Conservation (phyloP, 495 filamentous ascomycete species). For the Penicillium longicatenatum region DNA sequence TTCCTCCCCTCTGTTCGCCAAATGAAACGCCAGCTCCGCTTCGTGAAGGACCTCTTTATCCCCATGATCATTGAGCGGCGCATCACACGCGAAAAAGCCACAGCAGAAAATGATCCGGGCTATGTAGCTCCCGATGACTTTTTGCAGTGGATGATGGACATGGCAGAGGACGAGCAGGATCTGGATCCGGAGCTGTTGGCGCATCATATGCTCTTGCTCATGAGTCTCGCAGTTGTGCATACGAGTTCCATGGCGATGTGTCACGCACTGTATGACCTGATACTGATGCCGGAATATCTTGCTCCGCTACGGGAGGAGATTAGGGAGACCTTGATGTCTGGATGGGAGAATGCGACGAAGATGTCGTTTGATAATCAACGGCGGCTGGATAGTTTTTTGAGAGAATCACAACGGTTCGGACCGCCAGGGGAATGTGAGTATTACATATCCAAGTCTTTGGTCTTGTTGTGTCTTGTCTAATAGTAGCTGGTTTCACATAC, state of each 20-base stretch:
- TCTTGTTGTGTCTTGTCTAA: not conserved
- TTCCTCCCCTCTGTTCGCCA: conserved; percentile 33
- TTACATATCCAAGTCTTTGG: not conserved
- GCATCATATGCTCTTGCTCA: conserved; percentile 30
- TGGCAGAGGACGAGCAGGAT: conserved; percentile 26
- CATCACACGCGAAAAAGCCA: conserved; percentile 3
- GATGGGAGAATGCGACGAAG: conserved; percentile 29
- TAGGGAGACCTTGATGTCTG: conserved; percentile 19
- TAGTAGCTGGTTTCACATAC: not conserved
- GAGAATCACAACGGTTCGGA: conserved; percentile 38
- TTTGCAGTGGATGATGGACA: conserved; percentile 44
- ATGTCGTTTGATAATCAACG: conserved; percentile 18
- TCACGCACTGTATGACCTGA: conserved; percentile 38
- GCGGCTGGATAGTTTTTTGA: conserved; percentile 40
- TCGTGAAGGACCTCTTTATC: conserved; percentile 31
- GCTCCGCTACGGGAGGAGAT: conserved; percentile 36
- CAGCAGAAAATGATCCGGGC: conserved; percentile 14
- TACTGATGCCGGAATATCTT: conserved; percentile 31
- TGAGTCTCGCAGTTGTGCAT: conserved; percentile 35
- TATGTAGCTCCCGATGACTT: conserved; percentile 41
- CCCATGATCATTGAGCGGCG: conserved; percentile 35
- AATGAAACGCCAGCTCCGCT: conserved; percentile 23
- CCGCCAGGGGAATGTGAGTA: conserved; percentile 36
- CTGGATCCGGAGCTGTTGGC: conserved; percentile 28
- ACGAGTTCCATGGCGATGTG: conserved; percentile 37